Conservation (phyloP, 1,284 basidiomycete genomes). For the Cutaneotrichosporon dermatis region DNA sequence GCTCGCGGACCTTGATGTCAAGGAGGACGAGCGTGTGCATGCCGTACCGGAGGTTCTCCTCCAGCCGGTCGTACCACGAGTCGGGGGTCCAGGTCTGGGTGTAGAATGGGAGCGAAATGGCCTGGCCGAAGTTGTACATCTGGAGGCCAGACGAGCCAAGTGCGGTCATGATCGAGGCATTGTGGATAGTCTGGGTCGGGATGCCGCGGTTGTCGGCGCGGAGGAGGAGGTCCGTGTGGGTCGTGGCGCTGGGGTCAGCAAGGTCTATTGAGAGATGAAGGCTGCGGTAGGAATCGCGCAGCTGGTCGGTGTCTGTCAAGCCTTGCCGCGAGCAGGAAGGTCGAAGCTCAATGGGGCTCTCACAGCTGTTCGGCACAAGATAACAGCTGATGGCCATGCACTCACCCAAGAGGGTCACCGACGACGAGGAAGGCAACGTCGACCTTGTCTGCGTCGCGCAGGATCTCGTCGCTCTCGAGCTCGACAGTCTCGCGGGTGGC, state of each 20-base stretch:
- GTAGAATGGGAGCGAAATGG: slow-evolving; percentile 94
- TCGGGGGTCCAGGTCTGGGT: slow-evolving; percentile 94
- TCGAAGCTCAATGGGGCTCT: too few relatives aligned
- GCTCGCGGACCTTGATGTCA: slow-evolving; percentile 99
- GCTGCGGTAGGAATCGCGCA: neutral
- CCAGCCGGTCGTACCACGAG: slow-evolving; percentile 88
- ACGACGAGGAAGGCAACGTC: slow-evolving; percentile 94
- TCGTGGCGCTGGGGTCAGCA: slow-evolving; percentile 69
- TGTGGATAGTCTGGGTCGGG: slow-evolving; percentile 85
- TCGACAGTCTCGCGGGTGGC: slow-evolving; percentile 98
- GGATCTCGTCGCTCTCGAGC: slow-evolving; percentile 85
- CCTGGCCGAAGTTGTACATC: slow-evolving; percentile 97
- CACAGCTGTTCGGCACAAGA: too few relatives aligned
- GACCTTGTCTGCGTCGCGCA: slow-evolving; percentile 70
- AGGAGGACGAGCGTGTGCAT: slow-evolving; percentile 93
- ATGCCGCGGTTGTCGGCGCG: slow-evolving; percentile 76
- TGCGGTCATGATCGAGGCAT: slow-evolving; percentile 97
- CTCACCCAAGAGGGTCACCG: slow-evolving; percentile 88
- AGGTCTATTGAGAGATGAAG: neutral
- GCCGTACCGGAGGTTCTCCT: slow-evolving; percentile 82
- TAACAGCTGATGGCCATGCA: neutral
- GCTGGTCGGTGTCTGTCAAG: too few relatives aligned
- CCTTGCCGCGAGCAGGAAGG: too few relatives aligned
- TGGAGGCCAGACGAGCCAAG: slow-evolving; percentile 78
- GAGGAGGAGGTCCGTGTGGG: slow-evolving; percentile 91